Evolutionary conservation across 208 protist genomes (phyloP), one percentile per base, ranked within the genome.

Genomic region (Trypanosoma vivax): DNA sequence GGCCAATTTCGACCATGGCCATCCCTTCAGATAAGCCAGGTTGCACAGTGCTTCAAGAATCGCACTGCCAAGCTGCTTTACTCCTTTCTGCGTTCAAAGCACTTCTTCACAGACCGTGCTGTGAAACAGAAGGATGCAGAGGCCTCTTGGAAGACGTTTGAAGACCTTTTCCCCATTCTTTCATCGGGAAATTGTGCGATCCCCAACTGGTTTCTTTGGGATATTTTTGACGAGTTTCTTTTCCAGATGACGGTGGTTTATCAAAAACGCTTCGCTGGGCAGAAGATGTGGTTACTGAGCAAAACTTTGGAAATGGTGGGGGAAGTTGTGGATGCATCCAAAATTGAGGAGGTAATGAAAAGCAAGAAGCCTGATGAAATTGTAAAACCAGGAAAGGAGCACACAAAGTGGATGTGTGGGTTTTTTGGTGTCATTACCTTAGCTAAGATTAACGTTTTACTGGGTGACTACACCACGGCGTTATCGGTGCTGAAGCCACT

Each of bases 191-290:
- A 65, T 29, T 77, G 58, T 35, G 73, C 85, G 54, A 71, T 94
- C 40, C 88, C 88, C 24, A 89, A 70, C 60, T 85, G 74, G 65
- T 73, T 91, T 61, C 54, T 94, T 43, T 94, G 88, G 88, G 88
- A 94, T 60, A 79, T 94, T 23, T 90, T 94, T 61, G 88, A 94
- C 41, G 83, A 94, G 69, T 90, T 91, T 37, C 54, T 90, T 3
- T 94, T 86, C 63, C 83, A 94, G 59, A 85, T 94, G 69, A 86
- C 83, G 18, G 75, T 87, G 21, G 87, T 91, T 23, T 91, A 94
- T 65, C 81, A 91, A 73, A 83, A 88, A 54, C 76, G 73, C 43
- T 87, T 76, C 62, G 55, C 72, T 31, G 70, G 67, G 27, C 58
- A 65, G 42, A 57, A 50, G 23, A 76, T 83, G 60, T 94, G 88